Percentiles rank a stretch among this genome's conserved stretches.
These are phyloP conservation scores for Filosporella fistucella DNA, from an alignment of 495 filamentous ascomycete species.

Conservation along the genomic window DNA sequence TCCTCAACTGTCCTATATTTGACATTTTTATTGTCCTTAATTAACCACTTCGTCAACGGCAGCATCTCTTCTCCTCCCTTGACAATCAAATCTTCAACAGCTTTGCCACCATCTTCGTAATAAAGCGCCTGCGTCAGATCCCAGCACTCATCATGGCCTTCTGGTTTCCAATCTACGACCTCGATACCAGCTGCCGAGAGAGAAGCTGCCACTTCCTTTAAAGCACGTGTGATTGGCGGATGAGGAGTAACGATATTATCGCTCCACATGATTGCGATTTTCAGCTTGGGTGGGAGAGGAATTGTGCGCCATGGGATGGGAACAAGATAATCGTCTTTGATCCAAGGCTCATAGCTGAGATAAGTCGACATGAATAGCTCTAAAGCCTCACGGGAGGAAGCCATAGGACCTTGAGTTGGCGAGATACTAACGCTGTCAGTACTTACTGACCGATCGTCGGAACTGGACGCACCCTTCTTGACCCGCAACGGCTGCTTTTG, in stretches of 20 bases:
- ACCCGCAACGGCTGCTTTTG: neutral
- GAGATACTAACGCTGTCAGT: conserved; percentile 24
- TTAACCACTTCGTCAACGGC: conserved; percentile 6
- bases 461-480: conserved; percentile 8
- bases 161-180: conserved; percentile 25
- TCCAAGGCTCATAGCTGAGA: conserved; percentile 18
- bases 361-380: conserved; percentile 36
- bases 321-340: conserved; percentile 9
- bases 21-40: conserved; percentile 7
- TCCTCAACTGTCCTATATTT: conserved; percentile 8
- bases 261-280: conserved; percentile 44
- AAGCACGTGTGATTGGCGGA: conserved; percentile 42
- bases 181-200: conserved; percentile 32
- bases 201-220: conserved; percentile 26
- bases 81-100: conserved; percentile 1
- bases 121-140: conserved; percentile 14
- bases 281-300: conserved; percentile 20
- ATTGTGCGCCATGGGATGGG: conserved; percentile 7
- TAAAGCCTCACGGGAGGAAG: conserved; percentile 28
- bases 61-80: conserved; percentile 7
- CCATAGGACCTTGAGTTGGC: conserved; percentile 36
- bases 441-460: conserved; percentile 4
- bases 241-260: conserved; percentile 50
- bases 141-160: conserved; percentile 23
- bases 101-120: conserved; percentile 34